A percentile compares a stretch with the other conserved stretches of the same genome.
phyloP scores from a whole-genome alignment of 805 yeast species.

The Teunomyces cretensis region DNA sequence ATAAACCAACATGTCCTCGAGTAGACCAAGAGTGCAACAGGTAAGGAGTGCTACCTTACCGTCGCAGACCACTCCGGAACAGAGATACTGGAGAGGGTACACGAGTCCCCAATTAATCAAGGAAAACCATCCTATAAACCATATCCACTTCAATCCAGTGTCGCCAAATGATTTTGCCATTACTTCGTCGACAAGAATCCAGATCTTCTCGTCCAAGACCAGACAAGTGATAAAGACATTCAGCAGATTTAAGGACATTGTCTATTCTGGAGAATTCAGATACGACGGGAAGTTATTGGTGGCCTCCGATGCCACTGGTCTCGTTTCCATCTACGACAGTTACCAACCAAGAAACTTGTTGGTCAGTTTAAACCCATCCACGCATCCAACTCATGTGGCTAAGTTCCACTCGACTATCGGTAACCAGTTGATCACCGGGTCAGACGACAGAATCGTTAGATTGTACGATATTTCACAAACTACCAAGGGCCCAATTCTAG shows the following conservation, averaged over 20 bases:
- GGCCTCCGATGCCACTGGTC: conserved; percentile 94
- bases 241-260: conserved; percentile 85
- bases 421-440: conserved; percentile 78
- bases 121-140: conserved; percentile 89
- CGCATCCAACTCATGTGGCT: conserved; percentile 90
- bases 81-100: conserved; percentile 90
- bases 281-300: conserved; percentile 87
- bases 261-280: conserved; percentile 87
- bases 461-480: conserved; percentile 84
- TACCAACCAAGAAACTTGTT: conserved; percentile 73
- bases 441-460: conserved; percentile 86
- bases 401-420: conserved; percentile 80
- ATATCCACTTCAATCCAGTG: conserved; percentile 82
- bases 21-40: conserved; percentile 61
- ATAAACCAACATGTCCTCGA: conserved; percentile 63
- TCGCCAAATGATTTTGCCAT: conserved; percentile 91
- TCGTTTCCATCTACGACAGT: conserved; percentile 88
- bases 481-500: conserved; percentile 62
- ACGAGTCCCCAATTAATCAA: conserved; percentile 83
- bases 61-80: conserved; percentile 85
- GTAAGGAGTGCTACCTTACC: conserved; percentile 76
- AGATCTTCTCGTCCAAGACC: conserved; percentile 90
- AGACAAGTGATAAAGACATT: conserved; percentile 87
- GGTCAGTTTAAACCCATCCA: conserved; percentile 77
- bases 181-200: conserved; percentile 87